Base-by-base conservation (phyloP, 805 yeast species). In the Lachancea quebecensis region DNA sequence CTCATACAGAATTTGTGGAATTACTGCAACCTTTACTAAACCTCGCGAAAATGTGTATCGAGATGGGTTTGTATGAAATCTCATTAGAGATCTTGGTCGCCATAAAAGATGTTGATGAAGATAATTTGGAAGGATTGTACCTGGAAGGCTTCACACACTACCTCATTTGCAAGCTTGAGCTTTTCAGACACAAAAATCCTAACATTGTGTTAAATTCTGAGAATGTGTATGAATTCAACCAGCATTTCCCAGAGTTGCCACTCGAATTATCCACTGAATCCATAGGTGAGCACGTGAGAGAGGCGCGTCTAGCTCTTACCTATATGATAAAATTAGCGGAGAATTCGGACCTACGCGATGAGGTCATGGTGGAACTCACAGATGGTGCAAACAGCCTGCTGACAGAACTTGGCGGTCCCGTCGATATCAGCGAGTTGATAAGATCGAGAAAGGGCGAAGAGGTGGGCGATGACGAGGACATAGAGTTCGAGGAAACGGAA, bases 41-140 rank as follows among this genome's bases (percentile, higher is more conserved):
- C 0, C 70, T 91, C 35, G 73, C 87, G 4, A 85, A 84, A 64
- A 82, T 78, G 65, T 77, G 89, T 50, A 72, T 86, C 36, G 98
- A 93, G 64, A 68, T 86, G 58, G 91, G 82, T 16, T 63, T 78
- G 51, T 81, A 79, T 57, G 95, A 85, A 33, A 56, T 73, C 14
- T 85, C 85, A 2, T 68, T 78, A 3, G 73, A 75, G n/a, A 79
- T 88, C n/a, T 72, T 88, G 10, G 67, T 74, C 14, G 73, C 74
- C 21, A 72, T 82, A 14, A 82, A 82, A 55, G 91, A 85, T 49
- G 77, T 91, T 38, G 89, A 91, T 66, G 97, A 91, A 55, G 82
- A 81, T 55, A 79, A 87, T 49, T 70, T 87, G 46, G 98, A 93
- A 57, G 74, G 82, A 34, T 84, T 77, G 58, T 93, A 93, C 61